Evolutionary conservation across 108 stramenopile species (phyloP).

Genomic region (Nitzschia inconspicua): DNA sequence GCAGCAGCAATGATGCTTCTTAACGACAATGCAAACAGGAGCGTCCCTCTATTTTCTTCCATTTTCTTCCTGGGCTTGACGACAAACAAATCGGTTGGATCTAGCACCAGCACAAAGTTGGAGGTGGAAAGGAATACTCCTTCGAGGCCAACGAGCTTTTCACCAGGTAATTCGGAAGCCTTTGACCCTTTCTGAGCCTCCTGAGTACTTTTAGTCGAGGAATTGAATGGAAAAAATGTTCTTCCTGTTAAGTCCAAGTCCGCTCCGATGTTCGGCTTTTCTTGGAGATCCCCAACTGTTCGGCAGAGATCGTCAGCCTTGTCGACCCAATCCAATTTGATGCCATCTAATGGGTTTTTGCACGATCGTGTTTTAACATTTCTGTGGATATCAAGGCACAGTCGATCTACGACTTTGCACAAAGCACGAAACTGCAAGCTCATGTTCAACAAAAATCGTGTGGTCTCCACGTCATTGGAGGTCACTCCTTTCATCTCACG

Average conservation of each 20-base stretch:
- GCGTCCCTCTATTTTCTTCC: constrained; percentile 42
- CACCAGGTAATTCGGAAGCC: constrained; percentile 4
- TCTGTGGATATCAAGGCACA: too few relatives aligned
- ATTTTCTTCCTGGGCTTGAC: constrained; percentile 30
- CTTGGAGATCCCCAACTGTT: constrained; percentile 49
- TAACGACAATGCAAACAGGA: constrained; percentile 48
- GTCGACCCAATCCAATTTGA: constrained; percentile 24
- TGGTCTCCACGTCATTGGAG: constrained; percentile 47
- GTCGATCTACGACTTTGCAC: constrained; percentile 33
- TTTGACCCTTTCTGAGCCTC: neutral
- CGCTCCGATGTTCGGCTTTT: constrained; percentile 39
- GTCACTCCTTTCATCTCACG: constrained; percentile 29
- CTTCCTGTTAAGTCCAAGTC: constrained; percentile 72
- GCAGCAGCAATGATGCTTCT: constrained; percentile 68
- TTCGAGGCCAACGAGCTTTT: too few relatives aligned
- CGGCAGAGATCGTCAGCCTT: constrained; percentile 54
- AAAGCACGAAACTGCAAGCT: constrained; percentile 63
- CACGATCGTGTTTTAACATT: neutral
- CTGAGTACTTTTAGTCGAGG: neutral
- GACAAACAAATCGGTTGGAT: constrained; percentile 68
- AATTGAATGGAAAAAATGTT: constrained; percentile 55
- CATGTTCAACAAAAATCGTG: constrained; percentile 47
- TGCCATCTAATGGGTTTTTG: neutral
- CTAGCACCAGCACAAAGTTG: constrained; percentile 47
- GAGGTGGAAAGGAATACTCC: neutral